These are phyloP conservation scores for Coemansia sp. DNA, from an alignment of 192 early-diverging fungal genomes.

Conservation along the genomic window DNA sequence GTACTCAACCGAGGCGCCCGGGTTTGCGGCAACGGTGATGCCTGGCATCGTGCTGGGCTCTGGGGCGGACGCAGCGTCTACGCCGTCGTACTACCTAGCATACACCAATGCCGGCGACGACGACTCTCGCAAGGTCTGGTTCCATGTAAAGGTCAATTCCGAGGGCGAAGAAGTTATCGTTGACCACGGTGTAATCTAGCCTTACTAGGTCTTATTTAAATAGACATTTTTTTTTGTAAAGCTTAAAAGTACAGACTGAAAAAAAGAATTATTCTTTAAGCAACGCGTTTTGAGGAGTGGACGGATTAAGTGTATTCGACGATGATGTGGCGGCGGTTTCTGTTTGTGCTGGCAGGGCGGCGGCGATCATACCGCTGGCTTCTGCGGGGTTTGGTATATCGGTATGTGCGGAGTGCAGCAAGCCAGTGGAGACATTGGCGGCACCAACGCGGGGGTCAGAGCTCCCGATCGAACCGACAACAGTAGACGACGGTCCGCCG, in stretches of 20 bases:
- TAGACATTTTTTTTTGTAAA: too few relatives aligned
- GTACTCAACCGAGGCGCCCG: slow-evolving; percentile 6
- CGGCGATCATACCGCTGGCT: background rate
- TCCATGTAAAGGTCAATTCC: slow-evolving; percentile 25
- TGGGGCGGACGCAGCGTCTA: background rate
- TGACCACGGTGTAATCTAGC: slow-evolving; percentile 10
- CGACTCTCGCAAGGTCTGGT: slow-evolving; percentile 29
- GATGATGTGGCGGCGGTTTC: slow-evolving; percentile 15
- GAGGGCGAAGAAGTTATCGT: slow-evolving; percentile 25
- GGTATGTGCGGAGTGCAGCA: background rate
- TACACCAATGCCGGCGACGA: slow-evolving; percentile 9
- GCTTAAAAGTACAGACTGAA: background rate
- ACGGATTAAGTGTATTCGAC: slow-evolving; percentile 15
- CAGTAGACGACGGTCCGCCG: background rate
- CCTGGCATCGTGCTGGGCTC: slow-evolving; percentile 26
- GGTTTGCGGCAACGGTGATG: slow-evolving; percentile 15
- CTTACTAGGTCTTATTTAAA: background rate
- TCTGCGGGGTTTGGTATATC: background rate
- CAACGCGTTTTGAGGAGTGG: slow-evolving; percentile 20
- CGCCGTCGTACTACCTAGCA: slow-evolving; percentile 31
- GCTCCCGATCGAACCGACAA: background rate
- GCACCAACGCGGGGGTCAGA: background rate
- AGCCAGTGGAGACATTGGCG: background rate
- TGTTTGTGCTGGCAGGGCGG: background rate
- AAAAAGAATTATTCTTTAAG: background rate